Conservation (phyloP, 768 basidiomycete species). For the Kondoa malvinella region DNA sequence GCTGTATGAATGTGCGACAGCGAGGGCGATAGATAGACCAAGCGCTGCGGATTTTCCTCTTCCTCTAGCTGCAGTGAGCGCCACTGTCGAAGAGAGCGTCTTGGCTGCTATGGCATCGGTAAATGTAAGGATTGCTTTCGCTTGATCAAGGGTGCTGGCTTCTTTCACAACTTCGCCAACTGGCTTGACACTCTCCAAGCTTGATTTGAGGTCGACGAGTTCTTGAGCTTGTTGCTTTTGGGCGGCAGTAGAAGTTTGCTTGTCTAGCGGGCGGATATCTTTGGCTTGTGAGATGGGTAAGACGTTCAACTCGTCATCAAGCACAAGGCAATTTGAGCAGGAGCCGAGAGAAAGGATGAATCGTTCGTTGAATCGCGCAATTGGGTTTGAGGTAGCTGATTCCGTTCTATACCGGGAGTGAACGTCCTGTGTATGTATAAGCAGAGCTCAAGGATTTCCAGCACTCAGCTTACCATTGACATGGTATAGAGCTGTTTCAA, state of each 20-base stretch:
- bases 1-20: constrained; percentile 79
- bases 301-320: constrained; percentile 96
- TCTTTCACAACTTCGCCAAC: constrained; percentile 77
- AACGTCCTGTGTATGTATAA: constrained; percentile 45
- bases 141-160: constrained; percentile 79
- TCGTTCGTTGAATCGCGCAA: constrained; percentile 95
- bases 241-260: constrained; percentile 34
- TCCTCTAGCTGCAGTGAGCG: constrained; percentile 83
- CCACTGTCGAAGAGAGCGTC: constrained; percentile 81
- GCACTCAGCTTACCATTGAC: constrained; percentile 40
- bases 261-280: constrained; percentile 54
- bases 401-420: constrained; percentile 87
- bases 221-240: constrained; percentile 33
- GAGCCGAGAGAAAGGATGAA: constrained; percentile 94
- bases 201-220: constrained; percentile 60
- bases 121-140: constrained; percentile 82
- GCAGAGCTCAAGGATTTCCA: constrained; percentile 32
- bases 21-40: constrained; percentile 85
- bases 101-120: constrained; percentile 76
- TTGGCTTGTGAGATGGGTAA: constrained; percentile 89
- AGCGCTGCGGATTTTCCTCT: constrained; percentile 92
- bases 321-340: constrained; percentile 75
- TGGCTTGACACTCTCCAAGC: constrained; percentile 62
- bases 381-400: constrained; percentile 40
- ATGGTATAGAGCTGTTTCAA: constrained; percentile 80